phyloP scores from a whole-genome alignment of 2,329 filamentous ascomycete genomes.

The Colletotrichum godetiae region DNA sequence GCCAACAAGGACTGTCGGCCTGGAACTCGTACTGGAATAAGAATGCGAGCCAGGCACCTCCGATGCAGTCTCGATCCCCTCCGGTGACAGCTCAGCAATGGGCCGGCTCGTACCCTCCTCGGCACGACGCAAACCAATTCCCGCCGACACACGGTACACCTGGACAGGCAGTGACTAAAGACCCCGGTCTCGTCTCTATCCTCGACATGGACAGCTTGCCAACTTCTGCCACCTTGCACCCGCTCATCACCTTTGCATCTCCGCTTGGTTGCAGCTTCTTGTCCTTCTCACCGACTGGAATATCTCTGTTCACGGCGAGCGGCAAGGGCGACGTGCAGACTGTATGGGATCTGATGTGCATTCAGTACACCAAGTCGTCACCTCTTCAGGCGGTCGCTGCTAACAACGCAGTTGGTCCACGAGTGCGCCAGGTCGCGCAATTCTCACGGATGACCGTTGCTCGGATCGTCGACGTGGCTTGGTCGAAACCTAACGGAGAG shows the following conservation, averaged over 20 bases:
- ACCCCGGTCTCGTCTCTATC: slow-evolving; percentile 80
- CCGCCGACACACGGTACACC: slow-evolving; percentile 79
- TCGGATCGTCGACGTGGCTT: slow-evolving; percentile 88
- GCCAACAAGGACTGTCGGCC: slow-evolving; percentile 80
- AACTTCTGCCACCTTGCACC: slow-evolving; percentile 64
- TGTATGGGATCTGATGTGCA: slow-evolving; percentile 81
- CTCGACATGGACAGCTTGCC: slow-evolving; percentile 74
- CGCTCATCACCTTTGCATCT: slow-evolving; percentile 77
- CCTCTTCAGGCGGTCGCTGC: slow-evolving; percentile 63
- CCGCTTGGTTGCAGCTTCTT: slow-evolving; percentile 83
- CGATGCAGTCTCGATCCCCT: slow-evolving; percentile 57
- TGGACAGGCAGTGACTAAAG: slow-evolving; percentile 68
- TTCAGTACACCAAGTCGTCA: slow-evolving; percentile 72
- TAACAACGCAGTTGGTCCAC: slow-evolving; percentile 59
- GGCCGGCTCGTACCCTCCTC: slow-evolving; percentile 55
- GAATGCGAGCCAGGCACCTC: slow-evolving; percentile 56
- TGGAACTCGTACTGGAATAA: slow-evolving; percentile 87
- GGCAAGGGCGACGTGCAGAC: slow-evolving; percentile 86
- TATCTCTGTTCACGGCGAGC: slow-evolving; percentile 82
- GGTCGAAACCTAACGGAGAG: slow-evolving; percentile 85
- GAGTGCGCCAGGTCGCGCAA: slow-evolving; percentile 85
- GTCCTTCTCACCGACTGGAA: slow-evolving; percentile 79
- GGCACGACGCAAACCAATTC: slow-evolving; percentile 67
- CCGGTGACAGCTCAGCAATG: slow-evolving; percentile 58
- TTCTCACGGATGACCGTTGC: slow-evolving; percentile 94